Percentiles rank a stretch among this genome's conserved stretches.
Evolutionary conservation across 2,329 filamentous ascomycete species (phyloP).

Genomic region (Tricladium varicosporioides): DNA sequence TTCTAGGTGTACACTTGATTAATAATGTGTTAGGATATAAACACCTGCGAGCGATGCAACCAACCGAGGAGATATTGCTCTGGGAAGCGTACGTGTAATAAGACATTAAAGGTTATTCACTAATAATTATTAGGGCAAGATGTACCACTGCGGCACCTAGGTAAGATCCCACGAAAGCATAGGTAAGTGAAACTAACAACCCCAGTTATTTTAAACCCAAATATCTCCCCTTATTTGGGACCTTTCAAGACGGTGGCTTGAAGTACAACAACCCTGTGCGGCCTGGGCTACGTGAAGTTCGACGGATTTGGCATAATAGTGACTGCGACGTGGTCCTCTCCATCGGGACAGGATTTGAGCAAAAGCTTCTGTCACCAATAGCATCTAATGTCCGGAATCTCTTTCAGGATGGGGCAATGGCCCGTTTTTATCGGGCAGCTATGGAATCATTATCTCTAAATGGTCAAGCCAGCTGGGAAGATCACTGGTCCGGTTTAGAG

Average conservation of each 20-base stretch:
- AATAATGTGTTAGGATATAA: slow-evolving; percentile 23
- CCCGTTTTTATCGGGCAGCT: slow-evolving; percentile 22
- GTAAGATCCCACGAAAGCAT: slow-evolving; percentile 13
- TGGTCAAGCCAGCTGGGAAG: slow-evolving; percentile 21
- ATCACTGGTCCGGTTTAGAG: slow-evolving; percentile 22
- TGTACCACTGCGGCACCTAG: slow-evolving; percentile 22
- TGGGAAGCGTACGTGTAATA: slow-evolving; percentile 26
- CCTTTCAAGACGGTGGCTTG: slow-evolving; percentile 26
- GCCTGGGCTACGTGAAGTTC: slow-evolving; percentile 16
- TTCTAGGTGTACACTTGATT: slow-evolving; percentile 2
- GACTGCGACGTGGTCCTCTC: slow-evolving; percentile 21
- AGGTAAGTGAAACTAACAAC: slow-evolving; percentile 2
- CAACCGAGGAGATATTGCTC: slow-evolving; percentile 18
- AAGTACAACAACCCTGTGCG: slow-evolving; percentile 22
- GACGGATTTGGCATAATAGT: slow-evolving; percentile 15
- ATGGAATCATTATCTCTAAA: slow-evolving; percentile 25
- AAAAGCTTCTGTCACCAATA: slow-evolving; percentile 16
- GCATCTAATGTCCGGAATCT: slow-evolving; percentile 20
- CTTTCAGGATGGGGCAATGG: slow-evolving; percentile 16
- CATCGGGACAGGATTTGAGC: slow-evolving; percentile 19
- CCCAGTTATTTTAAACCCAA: slow-evolving; percentile 25
- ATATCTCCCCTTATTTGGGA: slow-evolving; percentile 16
- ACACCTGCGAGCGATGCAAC: slow-evolving; percentile 14
- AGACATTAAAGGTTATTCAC: background rate
- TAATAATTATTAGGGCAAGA: slow-evolving; percentile 16